Conservation (phyloP, 2,329 filamentous ascomycete genomes). For the Plectosphaerella plurivora region DNA sequence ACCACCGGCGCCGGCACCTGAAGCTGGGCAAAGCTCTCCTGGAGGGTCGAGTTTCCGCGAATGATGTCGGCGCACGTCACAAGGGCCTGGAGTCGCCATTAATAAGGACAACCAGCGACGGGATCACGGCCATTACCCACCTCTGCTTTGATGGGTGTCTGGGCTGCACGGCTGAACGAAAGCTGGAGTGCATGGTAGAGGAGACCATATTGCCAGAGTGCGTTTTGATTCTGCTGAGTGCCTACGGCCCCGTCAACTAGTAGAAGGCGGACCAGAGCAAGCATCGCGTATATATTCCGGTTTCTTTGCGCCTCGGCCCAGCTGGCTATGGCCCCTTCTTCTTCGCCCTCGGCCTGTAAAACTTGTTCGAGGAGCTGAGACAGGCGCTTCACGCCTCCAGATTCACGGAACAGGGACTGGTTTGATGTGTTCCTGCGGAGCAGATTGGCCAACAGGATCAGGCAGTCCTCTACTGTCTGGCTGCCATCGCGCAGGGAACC, state of each 20-base stretch:
- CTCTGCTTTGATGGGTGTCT: conserved; percentile 77
- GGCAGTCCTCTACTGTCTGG: conserved; percentile 84
- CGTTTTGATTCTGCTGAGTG: conserved; percentile 76
- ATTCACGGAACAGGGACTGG: conserved; percentile 90
- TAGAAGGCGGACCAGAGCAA: conserved; percentile 84
- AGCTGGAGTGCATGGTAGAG: conserved; percentile 76
- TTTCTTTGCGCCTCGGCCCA: conserved; percentile 78
- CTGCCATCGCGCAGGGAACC: conserved; percentile 79
- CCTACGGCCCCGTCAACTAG: conserved; percentile 74
- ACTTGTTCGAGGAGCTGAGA: conserved; percentile 62
- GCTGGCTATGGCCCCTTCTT: conserved; percentile 57
- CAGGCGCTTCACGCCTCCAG: conserved; percentile 72
- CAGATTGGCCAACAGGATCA: conserved; percentile 86
- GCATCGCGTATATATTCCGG: conserved; percentile 85
- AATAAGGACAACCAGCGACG: no score
- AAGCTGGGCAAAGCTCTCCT: conserved; percentile 85
- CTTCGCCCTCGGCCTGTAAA: conserved; percentile 46
- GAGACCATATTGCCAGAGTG: conserved; percentile 80
- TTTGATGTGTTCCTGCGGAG: conserved; percentile 85
- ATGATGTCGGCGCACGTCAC: conserved; percentile 86
- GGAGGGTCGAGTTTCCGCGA: conserved; percentile 70
- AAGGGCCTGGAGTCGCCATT: conserved; percentile 54
- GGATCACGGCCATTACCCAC: conserved; percentile 32
- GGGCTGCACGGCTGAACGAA: conserved; percentile 70
- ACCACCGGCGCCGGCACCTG: conserved; percentile 64